Percentiles rank a stretch among this genome's conserved stretches.
Evolutionary conservation across 148 eudicot species (phyloP).

Genomic region (Chenopodium quinoa): DNA sequence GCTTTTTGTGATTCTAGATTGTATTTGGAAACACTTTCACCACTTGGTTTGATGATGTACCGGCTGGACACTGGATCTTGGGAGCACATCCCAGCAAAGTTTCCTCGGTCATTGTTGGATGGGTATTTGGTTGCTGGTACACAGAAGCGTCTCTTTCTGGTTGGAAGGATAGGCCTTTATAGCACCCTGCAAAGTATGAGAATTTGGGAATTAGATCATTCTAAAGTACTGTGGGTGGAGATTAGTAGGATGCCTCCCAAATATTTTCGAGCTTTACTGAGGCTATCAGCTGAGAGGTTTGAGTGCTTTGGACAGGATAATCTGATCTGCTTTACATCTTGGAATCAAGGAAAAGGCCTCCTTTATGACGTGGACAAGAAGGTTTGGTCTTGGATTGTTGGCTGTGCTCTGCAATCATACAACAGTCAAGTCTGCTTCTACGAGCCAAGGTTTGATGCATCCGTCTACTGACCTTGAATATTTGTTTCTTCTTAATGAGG

Average conservation of each 20-base stretch:
- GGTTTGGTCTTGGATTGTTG: conserved; percentile 97
- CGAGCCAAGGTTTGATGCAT: conserved; percentile 97
- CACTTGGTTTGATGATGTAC: conserved; percentile 94
- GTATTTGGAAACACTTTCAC: conserved; percentile 93
- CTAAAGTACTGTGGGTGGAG: conserved; percentile 75
- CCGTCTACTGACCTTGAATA: conserved; percentile 42
- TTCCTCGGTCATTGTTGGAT: conserved; percentile 86
- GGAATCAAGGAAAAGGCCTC: conserved; percentile 95
- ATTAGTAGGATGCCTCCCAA: conserved; percentile 89
- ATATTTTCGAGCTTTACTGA: conserved; percentile 74
- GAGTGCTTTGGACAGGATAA: conserved; percentile 98
- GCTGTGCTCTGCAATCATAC: conserved; percentile 87
- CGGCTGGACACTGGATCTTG: conserved; percentile 80
- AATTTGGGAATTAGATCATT: conserved; percentile 96
- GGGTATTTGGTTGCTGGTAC: conserved; percentile 93
- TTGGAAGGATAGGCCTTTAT: conserved; percentile 91
- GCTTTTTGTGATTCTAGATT: conserved; percentile 90
- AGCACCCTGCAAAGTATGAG: conserved; percentile 93
- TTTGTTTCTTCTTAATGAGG: conserved; percentile 9
- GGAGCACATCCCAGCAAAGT: conserved; percentile 97
- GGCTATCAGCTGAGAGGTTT: conserved; percentile 91
- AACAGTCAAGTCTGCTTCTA: conserved; percentile 96
- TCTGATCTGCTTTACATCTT: conserved; percentile 91
- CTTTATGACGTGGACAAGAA: conserved; percentile 94
- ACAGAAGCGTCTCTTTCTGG: conserved; percentile 75